Percentiles rank a stretch among this genome's conserved stretches.
phyloP scores from a whole-genome alignment of 805 yeast genomes.

The Teunomyces aglyptinius region DNA sequence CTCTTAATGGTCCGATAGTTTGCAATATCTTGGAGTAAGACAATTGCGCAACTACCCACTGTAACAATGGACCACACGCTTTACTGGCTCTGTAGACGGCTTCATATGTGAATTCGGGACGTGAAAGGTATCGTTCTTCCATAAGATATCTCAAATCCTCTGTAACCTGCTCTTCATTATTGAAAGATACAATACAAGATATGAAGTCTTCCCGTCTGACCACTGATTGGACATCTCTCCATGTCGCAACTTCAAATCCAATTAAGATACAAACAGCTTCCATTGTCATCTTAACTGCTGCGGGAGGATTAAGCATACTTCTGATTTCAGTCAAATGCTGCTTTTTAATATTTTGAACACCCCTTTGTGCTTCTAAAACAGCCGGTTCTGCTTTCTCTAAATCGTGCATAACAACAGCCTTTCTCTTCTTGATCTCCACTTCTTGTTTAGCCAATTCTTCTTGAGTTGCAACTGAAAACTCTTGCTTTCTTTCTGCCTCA shows the following conservation, averaged over 20 bases:
- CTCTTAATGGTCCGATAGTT: constrained; percentile 67
- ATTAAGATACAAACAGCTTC: constrained; percentile 85
- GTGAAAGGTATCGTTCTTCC: constrained; percentile 57
- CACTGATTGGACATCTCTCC: constrained; percentile 84
- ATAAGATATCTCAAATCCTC: constrained; percentile 52
- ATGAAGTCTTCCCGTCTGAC: constrained; percentile 87
- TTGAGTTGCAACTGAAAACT: constrained; percentile 76
- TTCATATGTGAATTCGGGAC: constrained; percentile 65
- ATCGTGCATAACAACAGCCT: constrained; percentile 55
- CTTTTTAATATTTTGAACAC: constrained; percentile 90
- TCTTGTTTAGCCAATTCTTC: constrained; percentile 69
- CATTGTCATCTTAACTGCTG: constrained; percentile 75
- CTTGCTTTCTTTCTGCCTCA: constrained; percentile 88
- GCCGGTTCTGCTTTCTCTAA: constrained; percentile 82
- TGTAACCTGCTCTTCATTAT: constrained; percentile 58
- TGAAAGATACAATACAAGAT: constrained; percentile 72
- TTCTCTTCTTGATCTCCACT: constrained; percentile 51
- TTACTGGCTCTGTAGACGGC: constrained; percentile 85
- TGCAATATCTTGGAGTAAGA: constrained; percentile 69
- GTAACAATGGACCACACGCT: constrained; percentile 89
- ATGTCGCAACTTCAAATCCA: constrained; percentile 61
- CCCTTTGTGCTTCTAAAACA: constrained; percentile 75
- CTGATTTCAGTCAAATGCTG: constrained; percentile 87
- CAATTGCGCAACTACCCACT: constrained; percentile 91
- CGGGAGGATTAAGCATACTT: constrained; percentile 89